Percentiles rank a stretch among this genome's conserved stretches.
phyloP scores from a whole-genome alignment of 1,284 basidiomycete genomes.

The Microbotryum saponariae region DNA sequence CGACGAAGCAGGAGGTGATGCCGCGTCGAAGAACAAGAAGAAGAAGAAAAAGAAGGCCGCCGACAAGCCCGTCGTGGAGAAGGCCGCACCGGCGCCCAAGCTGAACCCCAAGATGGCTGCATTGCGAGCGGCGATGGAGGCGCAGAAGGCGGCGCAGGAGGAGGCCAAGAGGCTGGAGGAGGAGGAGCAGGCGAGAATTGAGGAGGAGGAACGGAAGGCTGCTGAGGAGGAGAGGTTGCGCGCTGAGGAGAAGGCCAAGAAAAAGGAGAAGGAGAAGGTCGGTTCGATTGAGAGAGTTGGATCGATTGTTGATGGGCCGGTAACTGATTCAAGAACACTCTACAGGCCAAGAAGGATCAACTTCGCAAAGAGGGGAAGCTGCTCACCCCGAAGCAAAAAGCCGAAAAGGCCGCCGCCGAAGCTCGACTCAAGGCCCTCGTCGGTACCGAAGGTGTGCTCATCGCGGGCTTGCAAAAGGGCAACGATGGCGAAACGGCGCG shows the following conservation, averaged over 20 bases:
- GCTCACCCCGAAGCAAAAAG: constrained; percentile 92
- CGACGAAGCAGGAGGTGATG: constrained; percentile 49
- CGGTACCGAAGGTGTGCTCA: constrained; percentile 69
- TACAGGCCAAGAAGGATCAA: constrained; percentile 68
- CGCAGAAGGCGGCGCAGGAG: constrained; percentile 75
- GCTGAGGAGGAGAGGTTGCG: constrained; percentile 45
- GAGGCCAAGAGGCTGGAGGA: constrained; percentile 60
- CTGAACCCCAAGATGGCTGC: constrained; percentile 39
- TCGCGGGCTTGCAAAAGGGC: constrained; percentile 70
- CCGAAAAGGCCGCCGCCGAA: constrained; percentile 84
- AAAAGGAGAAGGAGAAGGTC: constrained; percentile 87
- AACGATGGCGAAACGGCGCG: constrained; percentile 45
- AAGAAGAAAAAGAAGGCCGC: constrained; percentile 38
- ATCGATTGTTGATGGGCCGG: not conserved
- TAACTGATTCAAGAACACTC: not conserved
- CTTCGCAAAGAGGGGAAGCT: constrained; percentile 84
- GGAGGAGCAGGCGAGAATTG: constrained; percentile 66
- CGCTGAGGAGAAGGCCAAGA: constrained; percentile 74
- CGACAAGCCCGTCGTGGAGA: constrained; percentile 14
- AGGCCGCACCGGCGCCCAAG: constrained; percentile 36
- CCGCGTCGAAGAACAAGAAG: constrained; percentile 34
- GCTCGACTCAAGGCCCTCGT: constrained; percentile 84
- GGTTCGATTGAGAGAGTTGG: constrained; percentile 6
- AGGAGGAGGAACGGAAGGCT: constrained; percentile 57
- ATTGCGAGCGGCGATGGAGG: constrained; percentile 65